Evolutionary conservation across 345 rosid species (phyloP), one percentile per base, ranked within the genome.

Genomic region (Cardamine chenopodiifolia): DNA sequence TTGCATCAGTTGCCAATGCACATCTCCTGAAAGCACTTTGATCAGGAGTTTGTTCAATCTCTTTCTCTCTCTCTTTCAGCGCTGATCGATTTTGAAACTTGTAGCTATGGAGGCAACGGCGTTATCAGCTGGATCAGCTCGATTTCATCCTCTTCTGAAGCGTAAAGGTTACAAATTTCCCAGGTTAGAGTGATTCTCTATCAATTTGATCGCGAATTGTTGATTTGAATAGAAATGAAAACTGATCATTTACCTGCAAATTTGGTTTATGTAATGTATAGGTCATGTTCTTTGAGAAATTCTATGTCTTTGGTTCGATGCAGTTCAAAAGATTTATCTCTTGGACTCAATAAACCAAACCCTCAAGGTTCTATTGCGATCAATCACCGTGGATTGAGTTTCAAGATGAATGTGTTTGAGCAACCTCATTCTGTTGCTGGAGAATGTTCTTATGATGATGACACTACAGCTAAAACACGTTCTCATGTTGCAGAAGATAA

Each of bases 1-100:
- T 94, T 74, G 98, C 97, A 26, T 91, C 96, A 2, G 86, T 89
- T 2, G 97, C 98, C 49, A 90, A 94, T 77, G 82, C 69, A 14
- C 97, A 94, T 79, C 81, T 91, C 65, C 74, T 72, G 80, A 94
- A 91, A 87, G 96, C 97, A n/a, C n/a, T n/a, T n/a, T n/a, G n/a
- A n/a, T n/a, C n/a, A n/a, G n/a, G n/a, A n/a, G n/a, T n/a, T n/a
- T n/a, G n/a, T n/a, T 14, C 64, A 5, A 15, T 48, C 15, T 48
- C 50, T 42, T 7, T 25, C 10, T 25, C 52, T 13, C 19, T 40
- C 10, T 31, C 28, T 15, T 28, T 44, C 23, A 23, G 34, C 37
- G 8, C 34, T 34, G 47, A 64, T 66, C 73, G 13, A 32, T 34
- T 57, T 45, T 42, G 28, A 22, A 22, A 1, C 23, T 52, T 58